Evolutionary conservation across 768 basidiomycete species (phyloP).

Genomic region (Tulasnella sp.): DNA sequence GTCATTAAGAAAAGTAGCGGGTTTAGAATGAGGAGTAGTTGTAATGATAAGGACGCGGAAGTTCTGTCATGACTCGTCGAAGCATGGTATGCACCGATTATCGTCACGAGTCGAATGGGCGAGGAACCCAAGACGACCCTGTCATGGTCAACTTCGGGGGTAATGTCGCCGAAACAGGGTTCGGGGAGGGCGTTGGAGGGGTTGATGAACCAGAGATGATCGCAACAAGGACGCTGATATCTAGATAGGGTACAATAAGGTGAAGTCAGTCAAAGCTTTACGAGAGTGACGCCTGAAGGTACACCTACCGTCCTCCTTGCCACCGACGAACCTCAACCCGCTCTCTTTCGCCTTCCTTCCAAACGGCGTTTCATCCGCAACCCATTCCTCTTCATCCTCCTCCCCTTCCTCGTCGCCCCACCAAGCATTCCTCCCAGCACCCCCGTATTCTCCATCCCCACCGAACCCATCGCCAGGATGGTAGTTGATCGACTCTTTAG

Average conservation of each 20-base stretch:
- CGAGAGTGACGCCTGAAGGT: background rate
- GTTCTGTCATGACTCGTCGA: too few species aligned
- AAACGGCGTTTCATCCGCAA: slow-evolving; percentile 62
- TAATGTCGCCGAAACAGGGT: background rate
- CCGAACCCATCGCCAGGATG: slow-evolving; percentile 3
- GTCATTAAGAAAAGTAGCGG: too few species aligned
- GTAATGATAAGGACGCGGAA: too few species aligned
- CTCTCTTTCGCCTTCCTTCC: slow-evolving; percentile 66
- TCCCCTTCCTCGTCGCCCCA: background rate
- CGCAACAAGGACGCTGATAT: slow-evolving; percentile 19
- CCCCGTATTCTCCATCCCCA: slow-evolving; percentile 1
- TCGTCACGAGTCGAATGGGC: too few species aligned
- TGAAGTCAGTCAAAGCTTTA: background rate
- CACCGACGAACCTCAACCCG: slow-evolving; percentile 62
- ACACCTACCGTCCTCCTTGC: slow-evolving; percentile 71
- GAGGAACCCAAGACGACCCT: too few species aligned
- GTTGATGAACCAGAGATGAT: slow-evolving; percentile 11
- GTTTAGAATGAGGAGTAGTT: too few species aligned
- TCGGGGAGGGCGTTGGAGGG: background rate
- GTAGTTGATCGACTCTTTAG: background rate
- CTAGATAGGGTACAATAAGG: background rate
- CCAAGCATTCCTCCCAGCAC: background rate
- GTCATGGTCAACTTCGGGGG: too few species aligned
- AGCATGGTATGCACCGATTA: too few species aligned
- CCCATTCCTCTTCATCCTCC: slow-evolving; percentile 12